Evolutionary conservation across 129 eudicot genomes (phyloP).

Genomic region (Scalesia atractyloides): DNA sequence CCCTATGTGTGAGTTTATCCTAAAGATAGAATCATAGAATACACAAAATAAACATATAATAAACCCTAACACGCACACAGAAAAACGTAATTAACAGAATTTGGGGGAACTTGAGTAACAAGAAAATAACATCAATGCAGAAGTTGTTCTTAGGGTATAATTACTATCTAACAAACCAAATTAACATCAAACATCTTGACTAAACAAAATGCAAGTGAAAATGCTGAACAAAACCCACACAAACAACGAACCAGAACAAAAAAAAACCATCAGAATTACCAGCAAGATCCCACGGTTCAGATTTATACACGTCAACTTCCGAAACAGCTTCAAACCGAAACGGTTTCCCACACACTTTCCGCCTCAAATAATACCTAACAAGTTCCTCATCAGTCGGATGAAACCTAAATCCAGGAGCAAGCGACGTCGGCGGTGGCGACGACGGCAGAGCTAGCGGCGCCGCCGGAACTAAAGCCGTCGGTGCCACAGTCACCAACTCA

Average conservation of each 20-base stretch:
- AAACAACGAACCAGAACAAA: background rate
- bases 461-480: constrained; percentile 19
- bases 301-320: constrained; percentile 80
- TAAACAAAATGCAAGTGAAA: background rate
- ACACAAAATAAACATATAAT: no score
- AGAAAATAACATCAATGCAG: constrained; percentile 8
- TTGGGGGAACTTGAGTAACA: constrained; percentile 18
- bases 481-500: constrained; percentile 36
- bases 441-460: constrained; percentile 2
- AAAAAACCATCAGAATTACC: constrained; percentile 32
- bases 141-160: constrained; percentile 19
- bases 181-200: background rate
- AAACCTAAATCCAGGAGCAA: constrained; percentile 90
- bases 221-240: background rate
- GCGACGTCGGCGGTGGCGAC: constrained; percentile 51
- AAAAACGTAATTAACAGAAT: constrained; percentile 11
- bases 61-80: background rate
- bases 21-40: no score
- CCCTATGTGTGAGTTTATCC: no score
- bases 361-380: constrained; percentile 68
- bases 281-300: constrained; percentile 94
- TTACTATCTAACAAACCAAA: background rate
- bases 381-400: constrained; percentile 93
- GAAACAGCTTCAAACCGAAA: constrained; percentile 75
- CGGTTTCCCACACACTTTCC: constrained; percentile 74